phyloP scores from a whole-genome alignment of 1,284 basidiomycete species.

The Heterobasidion irregulare region DNA sequence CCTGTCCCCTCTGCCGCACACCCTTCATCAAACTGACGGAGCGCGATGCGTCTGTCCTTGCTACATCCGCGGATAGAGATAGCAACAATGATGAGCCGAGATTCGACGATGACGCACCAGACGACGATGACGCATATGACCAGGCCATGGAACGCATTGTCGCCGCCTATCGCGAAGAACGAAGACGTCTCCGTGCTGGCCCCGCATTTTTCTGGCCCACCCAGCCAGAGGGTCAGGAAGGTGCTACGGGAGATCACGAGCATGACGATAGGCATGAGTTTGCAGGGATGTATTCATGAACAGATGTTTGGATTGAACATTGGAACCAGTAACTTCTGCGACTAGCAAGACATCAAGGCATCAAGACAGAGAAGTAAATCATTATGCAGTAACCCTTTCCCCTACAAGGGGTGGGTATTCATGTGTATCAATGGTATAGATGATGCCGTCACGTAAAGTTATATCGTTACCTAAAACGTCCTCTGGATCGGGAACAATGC shows the following conservation, averaged over 20 bases:
- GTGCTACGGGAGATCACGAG: background rate
- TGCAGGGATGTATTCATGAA: constrained; percentile 16
- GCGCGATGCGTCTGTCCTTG: background rate
- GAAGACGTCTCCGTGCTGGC: background rate
- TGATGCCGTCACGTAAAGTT: background rate
- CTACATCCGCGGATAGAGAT: background rate
- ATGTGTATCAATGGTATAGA: background rate
- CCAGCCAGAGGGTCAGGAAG: background rate
- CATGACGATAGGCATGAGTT: constrained; percentile 24
- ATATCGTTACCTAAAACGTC: background rate
- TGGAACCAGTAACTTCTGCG: background rate
- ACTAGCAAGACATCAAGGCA: too few species aligned
- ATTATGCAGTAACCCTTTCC: background rate
- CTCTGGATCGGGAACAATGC: background rate
- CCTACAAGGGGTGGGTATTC: background rate
- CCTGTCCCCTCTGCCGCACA: constrained; percentile 56
- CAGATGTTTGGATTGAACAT: too few species aligned
- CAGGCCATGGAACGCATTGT: constrained; percentile 4
- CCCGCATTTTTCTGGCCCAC: background rate
- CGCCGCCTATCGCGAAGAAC: constrained; percentile 7
- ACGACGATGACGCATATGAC: constrained; percentile 2
- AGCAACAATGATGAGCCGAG: background rate
- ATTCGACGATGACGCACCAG: background rate
- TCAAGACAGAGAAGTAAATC: background rate
- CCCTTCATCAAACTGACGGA: constrained; percentile 23